phyloP scores from a whole-genome alignment of 805 yeast genomes.

The Wickerhamomyces mucosus region DNA sequence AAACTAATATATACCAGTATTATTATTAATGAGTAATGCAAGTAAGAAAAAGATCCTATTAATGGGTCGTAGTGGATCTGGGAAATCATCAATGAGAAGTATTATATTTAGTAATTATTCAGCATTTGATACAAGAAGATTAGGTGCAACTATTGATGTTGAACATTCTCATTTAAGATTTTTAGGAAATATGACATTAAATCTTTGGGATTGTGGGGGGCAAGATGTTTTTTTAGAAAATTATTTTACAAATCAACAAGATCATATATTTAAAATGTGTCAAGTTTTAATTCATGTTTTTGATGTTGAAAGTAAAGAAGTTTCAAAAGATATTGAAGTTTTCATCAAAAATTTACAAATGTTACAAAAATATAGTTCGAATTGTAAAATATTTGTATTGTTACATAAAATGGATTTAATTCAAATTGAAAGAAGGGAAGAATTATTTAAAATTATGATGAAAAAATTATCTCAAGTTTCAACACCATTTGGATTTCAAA shows the following conservation, averaged over 20 bases:
- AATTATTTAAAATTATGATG: slow-evolving; percentile 78
- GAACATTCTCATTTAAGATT: slow-evolving; percentile 92
- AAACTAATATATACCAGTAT: no score
- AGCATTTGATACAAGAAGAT: slow-evolving; percentile 89
- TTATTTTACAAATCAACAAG: slow-evolving; percentile 79
- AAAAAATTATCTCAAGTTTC: slow-evolving; percentile 69
- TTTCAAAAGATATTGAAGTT: slow-evolving; percentile 86
- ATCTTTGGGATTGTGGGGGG: slow-evolving; percentile 98
- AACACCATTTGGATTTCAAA: slow-evolving; percentile 53
- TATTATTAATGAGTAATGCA: slow-evolving; percentile 22
- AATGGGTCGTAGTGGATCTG: slow-evolving; percentile 94
- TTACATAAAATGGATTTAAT: slow-evolving; percentile 96
- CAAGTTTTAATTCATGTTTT: slow-evolving; percentile 94
- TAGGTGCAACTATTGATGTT: slow-evolving; percentile 98
- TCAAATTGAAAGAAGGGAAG: slow-evolving; percentile 75
- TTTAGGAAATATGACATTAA: slow-evolving; percentile 89
- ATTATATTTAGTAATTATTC: slow-evolving; percentile 93
- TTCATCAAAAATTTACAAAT: slow-evolving; percentile 78
- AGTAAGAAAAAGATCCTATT: slow-evolving; percentile 53
- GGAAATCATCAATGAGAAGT: slow-evolving; percentile 95
- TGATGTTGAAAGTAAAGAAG: slow-evolving; percentile 89
- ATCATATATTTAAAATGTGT: slow-evolving; percentile 89
- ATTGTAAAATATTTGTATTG: slow-evolving; percentile 83
- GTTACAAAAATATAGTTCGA: slow-evolving; percentile 75
- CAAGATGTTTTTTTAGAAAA: slow-evolving; percentile 96